phyloP scores from a whole-genome alignment of 225 moss, liverwort and hornwort genomes.

The Pleurozium schreberi region DNA sequence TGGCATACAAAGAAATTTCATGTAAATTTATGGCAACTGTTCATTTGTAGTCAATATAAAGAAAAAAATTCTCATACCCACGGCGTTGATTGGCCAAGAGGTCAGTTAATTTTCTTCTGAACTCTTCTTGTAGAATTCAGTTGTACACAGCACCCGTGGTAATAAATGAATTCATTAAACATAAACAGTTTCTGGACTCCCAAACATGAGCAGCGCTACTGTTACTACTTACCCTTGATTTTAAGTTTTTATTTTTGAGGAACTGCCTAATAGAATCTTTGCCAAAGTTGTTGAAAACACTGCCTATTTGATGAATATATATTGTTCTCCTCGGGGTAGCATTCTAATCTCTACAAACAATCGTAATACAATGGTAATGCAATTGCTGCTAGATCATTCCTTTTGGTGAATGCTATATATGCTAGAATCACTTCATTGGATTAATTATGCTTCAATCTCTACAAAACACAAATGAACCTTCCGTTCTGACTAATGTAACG shows the following conservation, averaged over 20 bases:
- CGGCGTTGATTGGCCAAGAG: conserved; percentile 68
- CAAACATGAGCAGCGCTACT: not conserved
- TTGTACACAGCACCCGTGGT: not conserved
- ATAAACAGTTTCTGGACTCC: not conserved
- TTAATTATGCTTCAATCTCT: not conserved
- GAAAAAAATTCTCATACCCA: too few species aligned
- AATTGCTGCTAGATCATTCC: not conserved
- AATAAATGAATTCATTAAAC: not conserved
- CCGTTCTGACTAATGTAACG: not conserved
- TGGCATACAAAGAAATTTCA: too few species aligned
- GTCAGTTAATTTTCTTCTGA: conserved; percentile 3
- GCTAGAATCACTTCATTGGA: not conserved
- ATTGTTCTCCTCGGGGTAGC: not conserved
- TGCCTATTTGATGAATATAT: not conserved
- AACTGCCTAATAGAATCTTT: not conserved
- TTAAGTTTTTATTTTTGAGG: not conserved
- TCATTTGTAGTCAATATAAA: too few species aligned
- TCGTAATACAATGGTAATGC: not conserved
- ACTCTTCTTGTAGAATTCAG: not conserved
- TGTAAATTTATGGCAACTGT: too few species aligned
- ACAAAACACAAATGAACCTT: not conserved
- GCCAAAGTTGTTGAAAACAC: not conserved
- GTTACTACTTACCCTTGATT: not conserved
- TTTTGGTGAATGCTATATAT: not conserved
- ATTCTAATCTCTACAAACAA: not conserved